Percentiles rank a stretch among this genome's conserved stretches.
phyloP scores from a whole-genome alignment of 768 basidiomycete species.

The Arthromyces matolae region DNA sequence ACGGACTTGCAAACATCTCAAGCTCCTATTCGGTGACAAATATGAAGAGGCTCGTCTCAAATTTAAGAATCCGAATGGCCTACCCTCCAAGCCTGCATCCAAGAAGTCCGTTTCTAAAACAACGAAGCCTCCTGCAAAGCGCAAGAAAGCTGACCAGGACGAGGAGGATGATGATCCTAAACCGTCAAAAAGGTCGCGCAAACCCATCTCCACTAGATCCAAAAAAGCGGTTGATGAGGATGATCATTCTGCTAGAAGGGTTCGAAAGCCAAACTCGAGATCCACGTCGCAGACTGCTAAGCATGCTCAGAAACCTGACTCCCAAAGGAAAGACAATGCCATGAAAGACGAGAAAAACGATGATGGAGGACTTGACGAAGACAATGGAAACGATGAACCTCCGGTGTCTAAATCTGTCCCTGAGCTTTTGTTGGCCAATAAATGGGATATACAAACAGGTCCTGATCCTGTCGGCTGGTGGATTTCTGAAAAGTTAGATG shows the following conservation, averaged over 20 bases:
- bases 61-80: constrained; percentile 38
- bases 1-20: constrained; percentile 47
- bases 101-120: constrained; percentile 19
- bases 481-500: constrained; percentile 61
- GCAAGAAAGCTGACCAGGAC: constrained; percentile 20
- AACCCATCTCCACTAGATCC: constrained; percentile 15
- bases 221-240: constrained; percentile 25
- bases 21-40: constrained; percentile 39
- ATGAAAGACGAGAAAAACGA: constrained; percentile 28
- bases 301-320: constrained; percentile 5
- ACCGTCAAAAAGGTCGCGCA: constrained; percentile 12
- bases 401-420: constrained; percentile 33
- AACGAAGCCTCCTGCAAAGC: constrained; percentile 16
- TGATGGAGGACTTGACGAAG: constrained; percentile 10
- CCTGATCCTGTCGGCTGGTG: constrained; percentile 57
- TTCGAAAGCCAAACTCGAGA: constrained; percentile 16
- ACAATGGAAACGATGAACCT: background rate
- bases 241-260: constrained; percentile 18
- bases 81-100: constrained; percentile 19
- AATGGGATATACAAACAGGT: constrained; percentile 53
- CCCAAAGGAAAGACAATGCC: constrained; percentile 20
- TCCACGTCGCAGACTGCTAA: constrained; percentile 13
- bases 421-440: constrained; percentile 49
- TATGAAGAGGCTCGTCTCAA: constrained; percentile 45
- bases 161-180: constrained; percentile 10